phyloP scores from a whole-genome alignment of 2,329 filamentous ascomycete species.

The Sporothrix euskadiensis region DNA sequence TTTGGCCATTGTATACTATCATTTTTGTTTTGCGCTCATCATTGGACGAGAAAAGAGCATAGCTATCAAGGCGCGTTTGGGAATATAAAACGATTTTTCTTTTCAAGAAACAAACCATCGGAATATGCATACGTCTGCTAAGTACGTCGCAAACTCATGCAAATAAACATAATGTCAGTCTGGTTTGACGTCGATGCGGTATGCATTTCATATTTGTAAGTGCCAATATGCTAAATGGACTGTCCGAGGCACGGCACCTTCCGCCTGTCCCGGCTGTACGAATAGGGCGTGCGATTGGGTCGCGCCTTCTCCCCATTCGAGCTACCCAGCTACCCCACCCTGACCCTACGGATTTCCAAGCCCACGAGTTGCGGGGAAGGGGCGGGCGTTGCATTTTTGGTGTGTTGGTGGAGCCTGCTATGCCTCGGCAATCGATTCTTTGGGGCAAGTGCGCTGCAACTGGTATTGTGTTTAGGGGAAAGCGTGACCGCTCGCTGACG shows the following conservation, averaged over 20 bases:
- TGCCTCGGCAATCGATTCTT: conserved; percentile 18
- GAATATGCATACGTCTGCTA: too few relatives aligned
- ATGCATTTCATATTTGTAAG: neutral
- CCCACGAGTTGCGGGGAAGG: conserved; percentile 2
- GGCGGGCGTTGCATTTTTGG: neutral
- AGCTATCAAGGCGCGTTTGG: neutral
- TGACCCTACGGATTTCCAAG: neutral
- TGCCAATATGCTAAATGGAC: neutral
- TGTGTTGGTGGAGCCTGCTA: neutral
- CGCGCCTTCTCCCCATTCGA: neutral
- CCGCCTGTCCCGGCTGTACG: neutral
- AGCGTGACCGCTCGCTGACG: neutral
- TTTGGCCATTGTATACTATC: neutral
- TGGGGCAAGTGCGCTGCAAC: conserved; percentile 3
- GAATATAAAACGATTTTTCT: neutral
- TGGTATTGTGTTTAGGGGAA: neutral
- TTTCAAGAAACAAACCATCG: neutral
- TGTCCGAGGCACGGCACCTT: neutral
- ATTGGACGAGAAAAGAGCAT: neutral
- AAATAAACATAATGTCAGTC: neutral
- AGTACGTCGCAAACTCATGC: too few relatives aligned
- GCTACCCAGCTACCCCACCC: neutral
- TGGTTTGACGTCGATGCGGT: neutral
- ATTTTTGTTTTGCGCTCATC: neutral
- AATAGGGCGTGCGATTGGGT: neutral